phyloP scores from a whole-genome alignment of 208 protist genomes.

The Balamuthia mandrillaris region DNA sequence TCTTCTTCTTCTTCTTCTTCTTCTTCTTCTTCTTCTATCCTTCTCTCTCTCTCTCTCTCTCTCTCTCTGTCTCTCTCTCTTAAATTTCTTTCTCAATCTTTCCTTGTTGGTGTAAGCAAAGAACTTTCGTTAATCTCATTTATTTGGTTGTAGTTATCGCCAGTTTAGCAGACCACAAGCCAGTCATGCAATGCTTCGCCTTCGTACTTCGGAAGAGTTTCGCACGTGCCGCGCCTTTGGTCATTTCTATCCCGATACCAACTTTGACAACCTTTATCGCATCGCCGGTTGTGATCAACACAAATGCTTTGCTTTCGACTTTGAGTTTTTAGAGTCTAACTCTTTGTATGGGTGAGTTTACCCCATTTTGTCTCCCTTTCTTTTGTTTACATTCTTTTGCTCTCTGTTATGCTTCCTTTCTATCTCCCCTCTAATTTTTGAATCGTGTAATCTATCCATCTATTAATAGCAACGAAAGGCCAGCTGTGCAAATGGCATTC shows the following conservation, averaged over 20 bases:
- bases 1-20: no score
- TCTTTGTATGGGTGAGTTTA: background rate
- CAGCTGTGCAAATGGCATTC: conserved; percentile 27
- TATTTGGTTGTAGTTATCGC: conserved; percentile 18
- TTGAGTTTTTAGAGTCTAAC: background rate
- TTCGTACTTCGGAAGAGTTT: conserved; percentile 31
- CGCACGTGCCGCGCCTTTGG: background rate
- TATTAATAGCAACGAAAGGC: background rate
- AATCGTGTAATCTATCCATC: no score
- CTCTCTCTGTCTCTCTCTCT: no score
- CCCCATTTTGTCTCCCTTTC: background rate
- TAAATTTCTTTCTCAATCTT: no score
- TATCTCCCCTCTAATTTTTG: background rate
- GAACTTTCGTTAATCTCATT: no score
- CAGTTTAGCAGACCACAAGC: conserved; percentile 18
- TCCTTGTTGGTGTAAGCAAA: no score
- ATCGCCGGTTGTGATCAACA: background rate
- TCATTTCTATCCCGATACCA: background rate
- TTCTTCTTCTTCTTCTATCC: no score
- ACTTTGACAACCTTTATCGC: conserved; percentile 36
- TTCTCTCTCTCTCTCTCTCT: no score
- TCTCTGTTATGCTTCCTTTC: background rate
- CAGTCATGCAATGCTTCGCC: background rate
- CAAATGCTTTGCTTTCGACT: conserved; percentile 37
- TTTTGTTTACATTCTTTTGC: background rate